Evolutionary conservation across 768 basidiomycete species (phyloP), one percentile per base, ranked within the genome.

Genomic region (Collybia sp.): DNA sequence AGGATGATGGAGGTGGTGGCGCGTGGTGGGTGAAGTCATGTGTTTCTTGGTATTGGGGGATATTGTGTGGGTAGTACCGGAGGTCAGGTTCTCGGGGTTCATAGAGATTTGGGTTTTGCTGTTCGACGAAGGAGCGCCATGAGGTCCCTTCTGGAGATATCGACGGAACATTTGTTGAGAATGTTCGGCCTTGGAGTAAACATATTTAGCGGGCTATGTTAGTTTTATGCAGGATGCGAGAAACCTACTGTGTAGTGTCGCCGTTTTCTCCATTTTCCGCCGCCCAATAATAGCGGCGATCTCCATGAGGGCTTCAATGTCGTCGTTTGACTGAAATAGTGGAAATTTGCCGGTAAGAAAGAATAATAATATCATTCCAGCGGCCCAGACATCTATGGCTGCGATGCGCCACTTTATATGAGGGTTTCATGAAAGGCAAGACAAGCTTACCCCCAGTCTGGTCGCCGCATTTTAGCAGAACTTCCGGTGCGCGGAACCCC

Each of bases 361-460:
- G 68, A 94, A 94, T 5, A 98, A 75, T 0, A 99, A 66, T 44
- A 97, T 96, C 57, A 85, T 83, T 0, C 96, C 96, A 6, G 82
- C 90, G 0, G 94, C 86, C 96, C 96, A 99, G 39, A 98, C 80
- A 55, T 99, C 96, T 59, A 98, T 86, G 1, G 95, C 96, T 99
- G 59, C 34, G 39, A 44, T 12, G 42, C 51, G 16, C 48, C 25
- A 15, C 25, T 34, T 17, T 19, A 40, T 42, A 33, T 13, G n/a
- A 33, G 32, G 42, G 12, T 16, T 16, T 48, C 46, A 25, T 18
- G 30, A 39, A 40, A 11, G 15, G 40, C 10, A 37, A 9, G 30
- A 15, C 30, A 36, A 33, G 66, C 82, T 51, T 54, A 94, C 95
- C 91, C 51, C 91, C 92, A 8, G 83, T 85, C 66, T 99, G 96